A percentile compares a stretch with the other conserved stretches of the same genome.
These are phyloP conservation scores for Boechera retrofracta DNA, from an alignment of 345 rosid species.

Conservation along the genomic window DNA sequence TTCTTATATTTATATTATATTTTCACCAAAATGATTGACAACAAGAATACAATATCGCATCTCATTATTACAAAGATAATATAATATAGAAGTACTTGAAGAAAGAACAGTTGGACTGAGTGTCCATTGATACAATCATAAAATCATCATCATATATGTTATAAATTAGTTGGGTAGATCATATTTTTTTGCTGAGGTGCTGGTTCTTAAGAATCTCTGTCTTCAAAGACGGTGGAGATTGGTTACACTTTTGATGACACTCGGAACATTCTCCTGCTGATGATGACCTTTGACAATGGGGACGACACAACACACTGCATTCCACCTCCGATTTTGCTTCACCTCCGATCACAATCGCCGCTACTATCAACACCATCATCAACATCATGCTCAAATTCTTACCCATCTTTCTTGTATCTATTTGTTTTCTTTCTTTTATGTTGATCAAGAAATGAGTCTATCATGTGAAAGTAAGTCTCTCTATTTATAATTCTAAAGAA, in stretches of 20 bases:
- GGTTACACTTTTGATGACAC: background rate
- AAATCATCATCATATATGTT: background rate
- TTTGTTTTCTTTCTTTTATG: background rate
- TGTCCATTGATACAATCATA: background rate
- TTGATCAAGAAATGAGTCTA: background rate
- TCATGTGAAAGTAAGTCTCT: background rate
- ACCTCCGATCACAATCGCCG: background rate
- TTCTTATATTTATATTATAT: background rate
- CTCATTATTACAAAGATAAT: background rate
- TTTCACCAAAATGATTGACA: constrained; percentile 1
- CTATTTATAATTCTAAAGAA: constrained; percentile 8
- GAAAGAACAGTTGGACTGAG: background rate
- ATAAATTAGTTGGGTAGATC: background rate
- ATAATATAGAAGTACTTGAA: background rate
- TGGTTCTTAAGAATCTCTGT: background rate
- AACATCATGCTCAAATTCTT: background rate
- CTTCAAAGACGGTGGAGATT: background rate
- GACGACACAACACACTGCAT: constrained; percentile 9
- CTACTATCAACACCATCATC: constrained; percentile 20
- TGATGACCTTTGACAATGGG: background rate
- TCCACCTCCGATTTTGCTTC: constrained; percentile 25
- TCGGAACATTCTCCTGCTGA: constrained; percentile 2
- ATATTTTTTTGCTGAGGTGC: background rate
- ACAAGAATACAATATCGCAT: background rate
- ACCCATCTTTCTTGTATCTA: constrained; percentile 5